Conservation (phyloP, 495 filamentous ascomycete species). For the Symbiotaphrina buchneri region DNA sequence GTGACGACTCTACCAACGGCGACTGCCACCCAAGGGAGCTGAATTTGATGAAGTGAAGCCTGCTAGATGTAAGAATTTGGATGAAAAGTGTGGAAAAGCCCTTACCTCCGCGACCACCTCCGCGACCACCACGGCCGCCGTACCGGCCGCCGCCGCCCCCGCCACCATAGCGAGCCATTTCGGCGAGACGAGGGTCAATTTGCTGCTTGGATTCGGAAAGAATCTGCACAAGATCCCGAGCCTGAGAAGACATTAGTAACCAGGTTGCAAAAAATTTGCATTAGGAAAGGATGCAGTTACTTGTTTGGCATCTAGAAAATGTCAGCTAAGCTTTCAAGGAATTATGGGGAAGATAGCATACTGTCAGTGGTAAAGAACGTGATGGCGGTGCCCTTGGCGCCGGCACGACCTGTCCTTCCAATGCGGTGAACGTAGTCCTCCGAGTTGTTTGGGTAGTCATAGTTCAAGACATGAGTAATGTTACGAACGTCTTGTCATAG, state of each 20-base stretch:
- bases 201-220: slow-evolving; percentile 96
- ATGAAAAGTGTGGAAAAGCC: slow-evolving; percentile 9
- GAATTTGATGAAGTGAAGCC: slow-evolving; percentile 39
- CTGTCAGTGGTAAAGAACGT: slow-evolving; percentile 70
- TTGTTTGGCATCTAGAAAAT: slow-evolving; percentile 59
- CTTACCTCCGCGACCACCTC: slow-evolving; percentile 37
- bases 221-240: slow-evolving; percentile 81
- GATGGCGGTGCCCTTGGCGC: slow-evolving; percentile 21
- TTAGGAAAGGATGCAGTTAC: slow-evolving; percentile 5
- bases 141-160: slow-evolving; percentile 59
- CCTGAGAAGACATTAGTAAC: slow-evolving; percentile 20
- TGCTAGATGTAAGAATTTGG: slow-evolving; percentile 12
- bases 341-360: slow-evolving; percentile 28
- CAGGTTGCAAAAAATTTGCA: not conserved
- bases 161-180: slow-evolving; percentile 87
- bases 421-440: slow-evolving; percentile 25
- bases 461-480: slow-evolving; percentile 99
- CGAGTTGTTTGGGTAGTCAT: slow-evolving; percentile 99
- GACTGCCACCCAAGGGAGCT: slow-evolving; percentile 36
- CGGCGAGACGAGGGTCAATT: slow-evolving; percentile 82
- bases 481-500: slow-evolving; percentile 91
- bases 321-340: not conserved
- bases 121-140: slow-evolving; percentile 29
- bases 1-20: slow-evolving; percentile 33
- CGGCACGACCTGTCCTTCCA: slow-evolving; percentile 22